These are phyloP conservation scores for Acacia crassicarpa DNA, from an alignment of 306 rosid genomes.

Conservation along the genomic window DNA sequence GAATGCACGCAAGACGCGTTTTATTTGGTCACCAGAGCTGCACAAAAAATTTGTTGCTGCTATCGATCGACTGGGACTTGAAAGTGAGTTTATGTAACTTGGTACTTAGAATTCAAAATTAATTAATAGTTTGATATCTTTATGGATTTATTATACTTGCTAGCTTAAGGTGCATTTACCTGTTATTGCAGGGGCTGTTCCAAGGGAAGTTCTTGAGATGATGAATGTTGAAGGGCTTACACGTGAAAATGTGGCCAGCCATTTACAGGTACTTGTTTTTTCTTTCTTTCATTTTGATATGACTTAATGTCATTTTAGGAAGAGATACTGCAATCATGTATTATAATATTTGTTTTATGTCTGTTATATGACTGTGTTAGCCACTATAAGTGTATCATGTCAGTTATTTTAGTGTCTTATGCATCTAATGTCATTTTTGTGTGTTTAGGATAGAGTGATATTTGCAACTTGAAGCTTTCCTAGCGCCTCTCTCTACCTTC, in stretches of 20 bases:
- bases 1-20: constrained; percentile 51
- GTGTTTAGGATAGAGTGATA: too few species aligned
- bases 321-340: too few species aligned
- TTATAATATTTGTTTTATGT: too few species aligned
- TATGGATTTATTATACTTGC: constrained; percentile 2
- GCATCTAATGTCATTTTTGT: too few species aligned
- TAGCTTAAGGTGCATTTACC: constrained; percentile 17
- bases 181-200: constrained; percentile 69
- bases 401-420: too few species aligned
- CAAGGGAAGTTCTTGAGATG: constrained; percentile 73
- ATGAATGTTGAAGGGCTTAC: constrained; percentile 90
- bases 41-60: constrained; percentile 74
- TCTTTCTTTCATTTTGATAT: not conserved
- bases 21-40: constrained; percentile 67
- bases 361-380: too few species aligned
- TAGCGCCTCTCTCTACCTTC: too few species aligned
- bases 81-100: constrained; percentile 58
- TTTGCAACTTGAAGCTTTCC: too few species aligned
- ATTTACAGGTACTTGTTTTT: constrained; percentile 62
- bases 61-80: constrained; percentile 59
- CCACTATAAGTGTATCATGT: too few species aligned
- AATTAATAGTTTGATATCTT: not conserved
- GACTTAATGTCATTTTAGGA: too few species aligned
- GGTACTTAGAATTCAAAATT: not conserved
- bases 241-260: constrained; percentile 89